Conservation (phyloP, 108 stramenopile species). For the Cyclotella sp. region DNA sequence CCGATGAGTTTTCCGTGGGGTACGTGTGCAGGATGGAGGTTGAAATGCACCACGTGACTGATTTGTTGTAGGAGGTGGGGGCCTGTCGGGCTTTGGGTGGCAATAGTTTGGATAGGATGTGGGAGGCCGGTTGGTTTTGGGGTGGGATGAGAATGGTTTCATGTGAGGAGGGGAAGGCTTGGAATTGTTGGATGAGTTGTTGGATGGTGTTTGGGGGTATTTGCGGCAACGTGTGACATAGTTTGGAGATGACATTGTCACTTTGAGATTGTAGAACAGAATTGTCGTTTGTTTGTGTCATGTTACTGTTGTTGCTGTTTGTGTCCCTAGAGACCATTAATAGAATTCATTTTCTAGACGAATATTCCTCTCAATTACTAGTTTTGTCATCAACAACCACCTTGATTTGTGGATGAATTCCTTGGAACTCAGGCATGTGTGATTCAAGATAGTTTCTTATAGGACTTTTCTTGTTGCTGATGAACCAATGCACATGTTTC, state of each 20-base stretch:
- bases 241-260: conserved; percentile 2
- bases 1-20: conserved; percentile 91
- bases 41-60: conserved; percentile 96
- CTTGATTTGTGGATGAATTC: conserved; percentile 72
- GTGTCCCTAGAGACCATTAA: conserved; percentile 17
- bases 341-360: conserved; percentile 45
- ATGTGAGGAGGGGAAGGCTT: neutral
- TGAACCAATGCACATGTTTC: conserved; percentile 41
- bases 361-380: conserved; percentile 15
- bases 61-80: conserved; percentile 90
- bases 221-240: conserved; percentile 15
- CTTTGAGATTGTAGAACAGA: neutral
- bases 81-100: conserved; percentile 62
- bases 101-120: conserved; percentile 70
- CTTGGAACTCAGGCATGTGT: conserved; percentile 52
- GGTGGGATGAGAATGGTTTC: conserved; percentile 48
- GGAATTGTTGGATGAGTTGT: conserved; percentile 20
- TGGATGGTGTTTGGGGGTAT: conserved; percentile 11
- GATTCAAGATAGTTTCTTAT: conserved; percentile 61
- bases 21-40: conserved; percentile 79
- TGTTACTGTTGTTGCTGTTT: neutral
- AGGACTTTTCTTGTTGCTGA: conserved; percentile 45
- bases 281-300: neutral
- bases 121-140: conserved; percentile 66
- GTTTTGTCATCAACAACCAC: conserved; percentile 51